phyloP scores from a whole-genome alignment of 371 early-diverging fungal genomes.

The Paraphysoderma sedebokerense region DNA sequence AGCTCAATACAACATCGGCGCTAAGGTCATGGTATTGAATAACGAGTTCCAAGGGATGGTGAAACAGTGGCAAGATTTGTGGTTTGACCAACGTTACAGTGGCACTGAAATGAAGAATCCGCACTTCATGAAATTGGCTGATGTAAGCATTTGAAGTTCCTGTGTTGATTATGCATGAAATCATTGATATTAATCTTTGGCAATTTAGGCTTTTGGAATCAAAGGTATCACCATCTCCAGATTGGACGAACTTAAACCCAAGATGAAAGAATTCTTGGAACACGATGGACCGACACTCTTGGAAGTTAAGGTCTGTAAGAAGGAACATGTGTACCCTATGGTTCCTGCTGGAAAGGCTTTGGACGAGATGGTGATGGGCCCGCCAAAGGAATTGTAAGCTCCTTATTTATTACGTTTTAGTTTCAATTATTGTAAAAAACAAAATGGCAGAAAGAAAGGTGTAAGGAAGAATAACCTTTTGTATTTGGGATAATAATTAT shows the following conservation, averaged over 20 bases:
- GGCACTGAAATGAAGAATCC: conserved; percentile 89
- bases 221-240: conserved; percentile 70
- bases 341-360: conserved; percentile 87
- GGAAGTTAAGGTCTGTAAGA: conserved; percentile 74
- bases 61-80: conserved; percentile 43
- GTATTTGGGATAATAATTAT: no score
- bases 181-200: no score
- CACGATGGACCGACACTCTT: conserved; percentile 65
- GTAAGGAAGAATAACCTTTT: no score
- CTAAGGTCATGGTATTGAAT: conserved; percentile 86
- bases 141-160: no score
- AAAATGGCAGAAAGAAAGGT: no score
- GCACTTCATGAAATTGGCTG: conserved; percentile 93
- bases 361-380: conserved; percentile 44
- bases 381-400: no score
- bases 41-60: conserved; percentile 99
- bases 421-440: no score
- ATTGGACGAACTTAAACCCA: conserved; percentile 63
- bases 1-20: conserved; percentile 84
- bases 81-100: conserved; percentile 87
- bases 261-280: conserved; percentile 75
- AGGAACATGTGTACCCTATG: conserved; percentile 93
- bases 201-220: conserved; percentile 77
- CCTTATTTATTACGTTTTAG: no score
- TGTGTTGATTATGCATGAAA: no score